Conservation (phyloP, 257 asterid genomes). For the Solanum microdontum region DNA sequence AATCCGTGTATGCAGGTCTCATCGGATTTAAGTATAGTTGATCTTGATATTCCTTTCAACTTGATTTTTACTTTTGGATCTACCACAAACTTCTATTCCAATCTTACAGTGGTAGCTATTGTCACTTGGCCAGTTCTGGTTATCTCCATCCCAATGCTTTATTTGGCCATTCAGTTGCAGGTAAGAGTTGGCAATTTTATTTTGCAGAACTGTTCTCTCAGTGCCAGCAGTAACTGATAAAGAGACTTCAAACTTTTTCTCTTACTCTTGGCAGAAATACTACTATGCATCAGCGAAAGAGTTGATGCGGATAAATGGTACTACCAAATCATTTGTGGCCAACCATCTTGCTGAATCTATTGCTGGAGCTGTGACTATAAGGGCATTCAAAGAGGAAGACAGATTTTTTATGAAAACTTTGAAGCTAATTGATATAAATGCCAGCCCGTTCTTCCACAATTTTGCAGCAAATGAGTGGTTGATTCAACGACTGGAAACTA, state of each 20-base stretch:
- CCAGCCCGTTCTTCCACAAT: slow-evolving; percentile 80
- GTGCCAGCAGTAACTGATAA: neutral
- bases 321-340: slow-evolving; percentile 84
- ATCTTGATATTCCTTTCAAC: slow-evolving; percentile 81
- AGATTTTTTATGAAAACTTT: slow-evolving; percentile 66
- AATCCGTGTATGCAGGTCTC: slow-evolving; percentile 44
- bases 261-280: slow-evolving; percentile 43
- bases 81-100: slow-evolving; percentile 57
- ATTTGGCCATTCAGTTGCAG: slow-evolving; percentile 75
- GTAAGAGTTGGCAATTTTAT: slow-evolving; percentile 14
- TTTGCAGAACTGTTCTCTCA: neutral
- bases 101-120: slow-evolving; percentile 55
- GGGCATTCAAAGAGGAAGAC: slow-evolving; percentile 80
- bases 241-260: neutral
- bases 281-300: slow-evolving; percentile 80
- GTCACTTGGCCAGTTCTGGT: slow-evolving; percentile 89
- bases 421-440: slow-evolving; percentile 62
- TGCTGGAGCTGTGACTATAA: slow-evolving; percentile 70
- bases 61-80: slow-evolving; percentile 68
- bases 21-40: slow-evolving; percentile 75
- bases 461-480: slow-evolving; percentile 93
- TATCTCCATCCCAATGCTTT: slow-evolving; percentile 70
- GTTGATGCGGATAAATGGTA: slow-evolving; percentile 87
- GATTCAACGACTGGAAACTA: slow-evolving; percentile 66
- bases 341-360: slow-evolving; percentile 87